Evolutionary conservation across 1,284 basidiomycete species (phyloP), one percentile per base, ranked within the genome.

Genomic region (Cutaneotrichosporon sp.): DNA sequence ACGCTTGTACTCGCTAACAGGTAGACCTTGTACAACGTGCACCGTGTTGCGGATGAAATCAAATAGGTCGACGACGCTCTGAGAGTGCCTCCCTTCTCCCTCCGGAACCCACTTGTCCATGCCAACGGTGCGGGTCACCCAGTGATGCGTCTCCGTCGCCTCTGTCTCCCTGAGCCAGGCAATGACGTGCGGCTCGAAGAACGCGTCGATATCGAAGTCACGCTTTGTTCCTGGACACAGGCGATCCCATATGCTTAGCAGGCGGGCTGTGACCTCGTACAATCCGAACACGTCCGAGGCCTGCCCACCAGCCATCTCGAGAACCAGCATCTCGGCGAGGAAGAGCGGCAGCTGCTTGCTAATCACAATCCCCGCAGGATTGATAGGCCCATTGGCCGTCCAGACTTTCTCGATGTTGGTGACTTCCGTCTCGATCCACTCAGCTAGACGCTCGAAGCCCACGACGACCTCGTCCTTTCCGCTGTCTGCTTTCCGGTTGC

Each of bases 21-120:
- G 72, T 25, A 75, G 55, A 32, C 71, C 67, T 9, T 63, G 64
- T 12, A 76, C 64, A 19, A 69, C 63, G 19, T 63, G 57, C 3
- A 62, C 61, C 7, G 71, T 61, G 11, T 47, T 62, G n/a, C 71
- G 59, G 38, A 76, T 68, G 46, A 74, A 72, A 19, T 71, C 70
- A 54, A 76, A 75, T 4, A 76, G 60, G 56, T 74, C 72, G 44
- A 70, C 62, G 27, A 75, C 72, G 3, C 69, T 71, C 53, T 75
- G 71, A 33, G 62, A 65, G 52, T 70, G 65, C 29, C 65, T 63
- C 31, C 67, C 61, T n/a, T 66, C 59, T 20, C 67, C 70, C 51
- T 75, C 73, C 0, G 72, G 70, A 2, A 68, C 58, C 73, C 73
- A 75, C 66, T 71, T 46, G 7, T 76, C 74, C 71, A 72, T 71